Conservation (phyloP, 805 yeast genomes). For the Kazachstania kunashirensis region DNA sequence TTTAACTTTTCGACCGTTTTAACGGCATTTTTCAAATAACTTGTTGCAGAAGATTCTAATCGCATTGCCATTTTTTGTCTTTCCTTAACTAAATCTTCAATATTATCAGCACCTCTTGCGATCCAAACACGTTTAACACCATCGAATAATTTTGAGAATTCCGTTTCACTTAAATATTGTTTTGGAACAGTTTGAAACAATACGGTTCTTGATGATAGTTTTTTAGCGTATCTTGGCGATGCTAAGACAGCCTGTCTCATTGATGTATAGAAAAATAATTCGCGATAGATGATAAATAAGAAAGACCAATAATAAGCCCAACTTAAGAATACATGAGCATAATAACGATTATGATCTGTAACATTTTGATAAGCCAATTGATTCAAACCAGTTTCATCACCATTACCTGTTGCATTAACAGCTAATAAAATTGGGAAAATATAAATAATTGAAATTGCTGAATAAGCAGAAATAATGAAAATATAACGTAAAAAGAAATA, state of each 20-base stretch:
- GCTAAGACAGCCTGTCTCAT: conserved; percentile 69
- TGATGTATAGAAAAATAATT: conserved; percentile 66
- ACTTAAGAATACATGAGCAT: conserved; percentile 75
- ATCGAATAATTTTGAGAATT: conserved; percentile 62
- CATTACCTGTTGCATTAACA: conserved; percentile 64
- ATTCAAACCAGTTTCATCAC: conserved; percentile 58
- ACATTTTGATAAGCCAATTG: conserved; percentile 72
- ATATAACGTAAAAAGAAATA: conserved; percentile 80
- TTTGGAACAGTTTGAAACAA: conserved; percentile 79
- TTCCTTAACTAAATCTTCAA: conserved; percentile 45
- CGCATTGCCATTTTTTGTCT: conserved; percentile 51
- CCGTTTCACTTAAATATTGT: conserved; percentile 58
- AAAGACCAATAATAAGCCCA: conserved; percentile 70
- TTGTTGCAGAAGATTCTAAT: conserved; percentile 59
- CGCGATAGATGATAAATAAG: conserved; percentile 71
- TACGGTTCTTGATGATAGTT: conserved; percentile 69
- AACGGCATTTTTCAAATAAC: conserved; percentile 50
- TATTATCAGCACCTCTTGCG: conserved; percentile 49
- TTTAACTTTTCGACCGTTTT: conserved; percentile 56
- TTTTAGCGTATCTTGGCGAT: conserved; percentile 69
- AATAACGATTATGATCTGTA: conserved; percentile 49
- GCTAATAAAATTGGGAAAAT: conserved; percentile 71
- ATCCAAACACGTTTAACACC: conserved; percentile 81
- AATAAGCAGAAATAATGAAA: conserved; percentile 42
- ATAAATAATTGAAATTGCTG: conserved; percentile 45